Conservation (phyloP, 2,329 filamentous ascomycete species). For the Fusarium xylarioides region DNA sequence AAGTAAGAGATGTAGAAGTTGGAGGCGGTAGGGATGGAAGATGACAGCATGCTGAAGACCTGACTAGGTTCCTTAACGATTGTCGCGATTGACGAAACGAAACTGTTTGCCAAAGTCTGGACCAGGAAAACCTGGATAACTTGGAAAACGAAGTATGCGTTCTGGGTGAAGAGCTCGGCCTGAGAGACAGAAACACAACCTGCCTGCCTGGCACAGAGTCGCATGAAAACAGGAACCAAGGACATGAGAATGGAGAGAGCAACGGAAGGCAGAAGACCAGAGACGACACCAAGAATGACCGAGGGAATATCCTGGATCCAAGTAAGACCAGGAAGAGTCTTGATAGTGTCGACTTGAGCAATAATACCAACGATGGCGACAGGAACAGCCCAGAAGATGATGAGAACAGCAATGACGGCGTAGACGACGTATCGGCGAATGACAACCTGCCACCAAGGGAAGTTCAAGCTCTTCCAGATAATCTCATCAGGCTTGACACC, state of each 20-base stretch:
- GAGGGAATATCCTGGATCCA: slow-evolving; percentile 79
- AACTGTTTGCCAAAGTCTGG: slow-evolving; percentile 81
- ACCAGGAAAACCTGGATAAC: slow-evolving; percentile 94
- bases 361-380: slow-evolving; percentile 84
- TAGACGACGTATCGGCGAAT: slow-evolving; percentile 72
- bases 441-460: slow-evolving; percentile 78
- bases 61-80: slow-evolving; percentile 70
- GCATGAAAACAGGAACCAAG: slow-evolving; percentile 75
- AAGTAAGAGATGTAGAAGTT: slow-evolving; percentile 97
- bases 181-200: slow-evolving; percentile 82
- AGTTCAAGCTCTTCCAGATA: slow-evolving; percentile 81
- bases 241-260: slow-evolving; percentile 84
- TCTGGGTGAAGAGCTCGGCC: slow-evolving; percentile 89
- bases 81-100: slow-evolving; percentile 71
- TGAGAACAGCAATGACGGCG: slow-evolving; percentile 73
- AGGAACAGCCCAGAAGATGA: slow-evolving; percentile 85
- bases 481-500: slow-evolving; percentile 83
- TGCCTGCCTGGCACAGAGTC: slow-evolving; percentile 74
- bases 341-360: slow-evolving; percentile 81
- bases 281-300: slow-evolving; percentile 78
- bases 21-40: slow-evolving; percentile 80
- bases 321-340: slow-evolving; percentile 71
- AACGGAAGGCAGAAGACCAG: slow-evolving; percentile 82
- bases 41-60: slow-evolving; percentile 72
- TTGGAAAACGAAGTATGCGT: slow-evolving; percentile 90